Base-by-base conservation (phyloP, 2,329 filamentous ascomycete genomes). In the Dothideomycetes sp. region DNA sequence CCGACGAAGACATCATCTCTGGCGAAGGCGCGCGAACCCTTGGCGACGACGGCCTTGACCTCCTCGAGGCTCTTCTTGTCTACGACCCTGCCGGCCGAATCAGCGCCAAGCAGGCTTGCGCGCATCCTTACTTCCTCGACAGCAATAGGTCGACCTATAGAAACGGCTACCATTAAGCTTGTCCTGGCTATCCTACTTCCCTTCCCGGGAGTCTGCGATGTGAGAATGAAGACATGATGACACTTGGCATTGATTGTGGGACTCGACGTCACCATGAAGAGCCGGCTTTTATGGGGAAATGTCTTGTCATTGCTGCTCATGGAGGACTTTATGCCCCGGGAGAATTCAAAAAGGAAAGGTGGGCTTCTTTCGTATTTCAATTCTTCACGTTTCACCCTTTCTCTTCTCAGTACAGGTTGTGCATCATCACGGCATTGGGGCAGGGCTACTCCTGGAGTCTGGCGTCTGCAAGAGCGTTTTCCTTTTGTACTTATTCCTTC, bases 31-130 rank as follows among this genome's bases (percentile, higher is more conserved):
- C 52, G 27, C 54, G 54, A 44, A 48, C 59, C 9, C 73, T 94
- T 34, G 84, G 93, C 49, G 76, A 83, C 2, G 62, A 70, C 17
- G 82, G 82, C 17, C 68, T 84, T 10, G 77, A 86, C 42, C 70
- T 86, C 17, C 64, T 81, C 14, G 75, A 81, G 48, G 65, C 66
- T 27, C 75, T 94, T 66, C 76, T 94, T 31, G 79, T 88, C 41
- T 94, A 89, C 55, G 87, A 94, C 57, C 87, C 87, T 2, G 84
- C 85, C 16, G 78, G 79, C 38, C 81, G 87, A 47, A 84, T 94
- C 51, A 93, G 84, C 5, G 87, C 88, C 38, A 94, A 94, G 69
- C 82, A 86, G 58, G 80, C 86, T 10, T 84, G 83, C 57, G 71
- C 78, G 51, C 87, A 94, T 57, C 79, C 83, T 7, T 94, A 94